Evolutionary conservation across 352 stramenopile species (phyloP).

Genomic region (Phytophthora sojae): DNA sequence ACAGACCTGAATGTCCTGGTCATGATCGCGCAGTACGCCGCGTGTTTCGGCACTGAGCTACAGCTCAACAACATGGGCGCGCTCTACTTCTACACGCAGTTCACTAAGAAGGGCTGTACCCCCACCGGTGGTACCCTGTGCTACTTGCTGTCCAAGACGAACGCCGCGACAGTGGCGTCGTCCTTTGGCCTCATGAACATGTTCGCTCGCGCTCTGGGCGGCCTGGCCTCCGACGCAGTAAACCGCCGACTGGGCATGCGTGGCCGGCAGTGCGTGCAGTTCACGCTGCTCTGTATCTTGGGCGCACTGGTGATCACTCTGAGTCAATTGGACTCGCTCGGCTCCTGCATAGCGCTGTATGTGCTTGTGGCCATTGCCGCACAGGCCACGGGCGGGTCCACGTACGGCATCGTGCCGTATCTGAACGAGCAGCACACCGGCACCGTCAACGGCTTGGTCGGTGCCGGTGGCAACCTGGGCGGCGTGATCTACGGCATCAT

Average conservation of each 20-base stretch:
- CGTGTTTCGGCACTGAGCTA: slow-evolving; percentile 95
- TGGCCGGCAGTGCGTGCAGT: slow-evolving; percentile 90
- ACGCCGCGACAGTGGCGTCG: slow-evolving; percentile 88
- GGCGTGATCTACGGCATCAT: slow-evolving; percentile 79
- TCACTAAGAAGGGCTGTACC: slow-evolving; percentile 66
- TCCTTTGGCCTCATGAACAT: slow-evolving; percentile 96
- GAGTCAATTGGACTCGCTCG: slow-evolving; percentile 77
- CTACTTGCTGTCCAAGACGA: slow-evolving; percentile 57
- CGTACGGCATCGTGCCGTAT: slow-evolving; percentile 80
- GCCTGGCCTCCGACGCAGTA: slow-evolving; percentile 84
- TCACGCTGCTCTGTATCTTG: slow-evolving; percentile 77
- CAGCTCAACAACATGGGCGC: slow-evolving; percentile 97
- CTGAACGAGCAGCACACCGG: slow-evolving; percentile 72
- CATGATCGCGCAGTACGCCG: slow-evolving; percentile 94
- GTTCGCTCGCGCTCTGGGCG: slow-evolving; percentile 91
- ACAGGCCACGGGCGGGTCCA: slow-evolving; percentile 80
- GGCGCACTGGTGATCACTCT: slow-evolving; percentile 90
- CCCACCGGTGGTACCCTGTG: slow-evolving; percentile 37
- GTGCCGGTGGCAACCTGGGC: slow-evolving; percentile 72
- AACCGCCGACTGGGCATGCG: slow-evolving; percentile 90
- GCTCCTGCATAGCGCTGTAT: slow-evolving; percentile 83
- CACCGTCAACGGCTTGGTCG: slow-evolving; percentile 71
- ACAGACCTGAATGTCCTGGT: slow-evolving; percentile 92
- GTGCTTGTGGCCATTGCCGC: slow-evolving; percentile 93
- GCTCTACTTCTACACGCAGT: slow-evolving; percentile 93